phyloP scores from a whole-genome alignment of 2,329 filamentous ascomycete species.

The Colletotrichum magnum region DNA sequence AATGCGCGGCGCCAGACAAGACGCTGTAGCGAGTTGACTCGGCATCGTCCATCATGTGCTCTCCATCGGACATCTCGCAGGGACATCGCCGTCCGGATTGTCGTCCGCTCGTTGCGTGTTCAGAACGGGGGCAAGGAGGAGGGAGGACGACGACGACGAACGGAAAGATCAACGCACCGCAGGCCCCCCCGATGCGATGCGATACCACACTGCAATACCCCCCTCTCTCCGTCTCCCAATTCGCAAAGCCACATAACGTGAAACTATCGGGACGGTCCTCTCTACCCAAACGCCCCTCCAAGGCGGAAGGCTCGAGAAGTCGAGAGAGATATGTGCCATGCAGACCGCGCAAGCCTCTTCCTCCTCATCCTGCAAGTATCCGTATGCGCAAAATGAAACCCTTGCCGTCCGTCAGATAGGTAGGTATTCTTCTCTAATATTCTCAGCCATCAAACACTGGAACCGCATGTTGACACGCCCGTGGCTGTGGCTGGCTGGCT shows the following conservation, averaged over 20 bases:
- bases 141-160: too few species aligned
- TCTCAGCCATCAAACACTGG: background rate
- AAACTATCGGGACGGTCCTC: background rate
- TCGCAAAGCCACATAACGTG: background rate
- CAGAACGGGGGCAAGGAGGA: background rate
- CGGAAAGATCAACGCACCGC: too few species aligned
- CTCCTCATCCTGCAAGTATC: background rate
- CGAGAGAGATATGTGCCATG: background rate
- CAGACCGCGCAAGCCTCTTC: background rate
- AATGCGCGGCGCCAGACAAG: background rate
- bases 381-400: background rate
- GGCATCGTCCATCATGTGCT: constrained; percentile 13
- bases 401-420: background rate
- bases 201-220: too few species aligned
- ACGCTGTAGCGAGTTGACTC: background rate
- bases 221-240: too few species aligned
- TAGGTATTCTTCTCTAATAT: background rate
- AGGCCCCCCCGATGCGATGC: too few species aligned
- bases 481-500: background rate
- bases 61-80: constrained; percentile 34
- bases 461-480: background rate
- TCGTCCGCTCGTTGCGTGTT: background rate
- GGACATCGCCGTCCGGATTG: background rate
- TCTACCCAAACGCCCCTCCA: background rate
- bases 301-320: background rate